These are phyloP conservation scores for Trametes punicea DNA, from an alignment of 768 basidiomycete genomes.

Conservation along the genomic window DNA sequence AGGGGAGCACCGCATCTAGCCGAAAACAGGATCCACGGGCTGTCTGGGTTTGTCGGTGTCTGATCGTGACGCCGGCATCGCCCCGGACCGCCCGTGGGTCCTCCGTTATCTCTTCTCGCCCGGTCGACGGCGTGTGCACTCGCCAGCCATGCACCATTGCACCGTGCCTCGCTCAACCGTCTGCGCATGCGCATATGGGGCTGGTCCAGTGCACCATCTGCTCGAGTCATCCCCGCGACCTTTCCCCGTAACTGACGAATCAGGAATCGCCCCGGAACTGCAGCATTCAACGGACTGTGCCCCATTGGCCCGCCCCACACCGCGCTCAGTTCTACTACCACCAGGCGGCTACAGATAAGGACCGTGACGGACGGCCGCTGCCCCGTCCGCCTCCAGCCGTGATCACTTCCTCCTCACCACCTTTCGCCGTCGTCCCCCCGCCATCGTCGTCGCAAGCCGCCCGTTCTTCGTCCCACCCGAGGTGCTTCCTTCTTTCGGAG, in stretches of 20 bases:
- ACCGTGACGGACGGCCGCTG: conserved; percentile 5
- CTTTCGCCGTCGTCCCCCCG: conserved; percentile 66
- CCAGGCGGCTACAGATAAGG: not conserved
- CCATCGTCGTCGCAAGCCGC: conserved; percentile 43
- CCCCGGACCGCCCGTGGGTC: not conserved
- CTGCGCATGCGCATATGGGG: not conserved
- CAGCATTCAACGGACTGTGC: not conserved
- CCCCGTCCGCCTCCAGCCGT: not conserved
- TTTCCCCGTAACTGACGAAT: conserved; percentile 5
- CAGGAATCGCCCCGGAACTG: conserved; percentile 8
- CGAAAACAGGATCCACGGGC: not conserved
- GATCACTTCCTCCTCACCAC: conserved; percentile 47
- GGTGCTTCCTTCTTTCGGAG: conserved; percentile 31
- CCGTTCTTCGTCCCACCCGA: conserved; percentile 25
- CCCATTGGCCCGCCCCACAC: conserved; percentile 5
- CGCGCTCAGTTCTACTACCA: conserved; percentile 6
- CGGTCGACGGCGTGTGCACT: not conserved
- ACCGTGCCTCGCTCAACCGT: no score
- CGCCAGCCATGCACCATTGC: not conserved
- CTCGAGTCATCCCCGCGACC: conserved; percentile 4
- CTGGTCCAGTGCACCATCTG: not conserved
- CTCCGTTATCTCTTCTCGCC: not conserved
- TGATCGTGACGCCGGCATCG: not conserved
- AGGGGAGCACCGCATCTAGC: not conserved
- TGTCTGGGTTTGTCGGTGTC: not conserved